Base-by-base conservation (phyloP, 805 yeast genomes). In the Ogataea chonburiensis region DNA sequence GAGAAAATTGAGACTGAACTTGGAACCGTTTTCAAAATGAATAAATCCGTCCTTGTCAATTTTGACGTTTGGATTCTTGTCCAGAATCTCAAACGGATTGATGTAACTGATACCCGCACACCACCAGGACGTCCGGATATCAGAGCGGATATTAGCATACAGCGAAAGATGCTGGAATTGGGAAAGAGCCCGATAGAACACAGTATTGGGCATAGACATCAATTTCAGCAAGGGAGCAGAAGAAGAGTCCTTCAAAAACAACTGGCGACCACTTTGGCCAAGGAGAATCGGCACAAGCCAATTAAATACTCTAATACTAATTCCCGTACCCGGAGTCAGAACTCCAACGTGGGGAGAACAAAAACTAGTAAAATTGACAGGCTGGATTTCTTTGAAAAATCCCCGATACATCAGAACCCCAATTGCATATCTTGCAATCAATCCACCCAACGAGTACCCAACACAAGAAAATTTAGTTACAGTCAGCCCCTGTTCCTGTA, bases 361-460 rank as follows among this genome's bases (percentile, higher is more conserved):
- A 61, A 87, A 75, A 1, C 81, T 70, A 10, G 79, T 71, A 53
- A 77, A 76, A 34, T 69, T 71, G 21, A 79, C 63, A 3, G 91
- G 86, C 24, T 63, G 67, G 10, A 85, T 67, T 4, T 55, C 50
- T 14, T 71, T 68, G 56, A 80, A 83, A 40, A 67, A 66, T 4
- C 71, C 71, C 46, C 71, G 69, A 22, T 69, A 68, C 45, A 76
- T 66, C 45, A 79, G 64, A 29, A 82, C 68, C 2, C 97, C 97
- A 26, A 88, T 70, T 10, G 89, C 82, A 56, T 85, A 88, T 34
- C 97, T 67, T 0, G 87, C 72, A 31, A 91, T 78, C 14, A 89
- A 60, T 0, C 97, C 97, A 20, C 97, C 96, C 43, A 89, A 64
- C 0, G 96, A 88, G 56, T 88, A 89, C 1, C 97, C 96, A 5